A percentile compares a stretch with the other conserved stretches of the same genome.
Evolutionary conservation across 2,329 filamentous ascomycete genomes (phyloP).

Genomic region (Colletotrichum kahawae): DNA sequence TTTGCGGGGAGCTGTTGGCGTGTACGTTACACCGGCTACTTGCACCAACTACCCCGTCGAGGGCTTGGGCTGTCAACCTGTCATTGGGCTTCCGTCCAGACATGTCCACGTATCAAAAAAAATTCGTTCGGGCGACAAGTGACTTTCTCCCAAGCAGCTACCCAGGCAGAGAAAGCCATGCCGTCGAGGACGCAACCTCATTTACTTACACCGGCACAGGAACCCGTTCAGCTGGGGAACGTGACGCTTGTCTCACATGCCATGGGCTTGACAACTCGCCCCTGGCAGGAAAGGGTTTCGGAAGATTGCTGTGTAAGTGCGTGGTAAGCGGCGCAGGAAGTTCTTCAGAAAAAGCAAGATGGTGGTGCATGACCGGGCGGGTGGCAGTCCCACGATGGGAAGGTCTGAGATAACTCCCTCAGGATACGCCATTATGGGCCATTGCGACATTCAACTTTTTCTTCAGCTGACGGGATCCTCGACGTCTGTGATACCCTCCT

Average conservation of each 20-base stretch:
- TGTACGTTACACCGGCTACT: slow-evolving; percentile 12
- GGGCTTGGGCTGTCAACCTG: background rate
- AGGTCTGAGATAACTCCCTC: background rate
- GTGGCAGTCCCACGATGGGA: background rate
- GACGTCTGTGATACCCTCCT: background rate
- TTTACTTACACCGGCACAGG: background rate
- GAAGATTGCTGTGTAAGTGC: background rate
- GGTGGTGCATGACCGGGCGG: background rate
- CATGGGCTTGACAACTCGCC: background rate
- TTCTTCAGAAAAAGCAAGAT: background rate
- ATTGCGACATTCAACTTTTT: background rate
- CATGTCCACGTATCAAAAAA: background rate
- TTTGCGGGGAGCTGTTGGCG: background rate
- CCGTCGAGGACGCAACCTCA: background rate
- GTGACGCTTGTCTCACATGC: slow-evolving; percentile 14
- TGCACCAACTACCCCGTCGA: background rate
- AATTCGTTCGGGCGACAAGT: background rate
- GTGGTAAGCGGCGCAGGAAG: background rate
- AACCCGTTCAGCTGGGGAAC: slow-evolving; percentile 7
- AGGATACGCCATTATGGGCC: background rate
- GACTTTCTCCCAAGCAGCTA: background rate
- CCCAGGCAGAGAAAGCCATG: background rate
- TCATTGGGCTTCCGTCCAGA: background rate
- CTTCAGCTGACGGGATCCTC: background rate
- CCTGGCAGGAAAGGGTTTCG: slow-evolving; percentile 1